Conservation (phyloP, 179 eudicot genomes). For the Drosera spatulata region DNA sequence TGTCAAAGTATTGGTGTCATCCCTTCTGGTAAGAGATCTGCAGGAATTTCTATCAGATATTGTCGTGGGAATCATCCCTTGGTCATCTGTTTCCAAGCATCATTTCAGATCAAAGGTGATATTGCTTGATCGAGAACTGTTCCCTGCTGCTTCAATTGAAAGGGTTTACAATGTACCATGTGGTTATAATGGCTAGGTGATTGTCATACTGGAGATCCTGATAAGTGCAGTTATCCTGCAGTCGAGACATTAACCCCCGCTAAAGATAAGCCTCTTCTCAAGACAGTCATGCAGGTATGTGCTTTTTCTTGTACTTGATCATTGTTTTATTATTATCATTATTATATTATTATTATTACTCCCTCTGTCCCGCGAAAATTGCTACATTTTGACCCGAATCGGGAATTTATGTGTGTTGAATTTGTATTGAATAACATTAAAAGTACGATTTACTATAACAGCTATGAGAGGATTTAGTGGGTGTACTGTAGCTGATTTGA, state of each 20-base stretch:
- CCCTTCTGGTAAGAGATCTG: constrained; percentile 49
- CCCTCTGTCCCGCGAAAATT: not conserved
- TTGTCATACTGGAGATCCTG: constrained; percentile 75
- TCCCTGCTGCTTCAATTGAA: not conserved
- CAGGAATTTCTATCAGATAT: constrained; percentile 48
- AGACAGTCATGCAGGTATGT: constrained; percentile 49
- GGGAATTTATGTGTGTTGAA: too few species aligned
- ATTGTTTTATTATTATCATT: not conserved
- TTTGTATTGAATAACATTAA: too few species aligned
- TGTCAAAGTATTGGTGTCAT: constrained; percentile 73
- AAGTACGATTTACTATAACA: too few species aligned
- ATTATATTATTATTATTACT: not conserved
- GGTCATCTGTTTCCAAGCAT: constrained; percentile 85
- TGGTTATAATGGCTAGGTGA: constrained; percentile 37
- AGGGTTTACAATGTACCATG: not conserved
- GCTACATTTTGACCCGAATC: not conserved
- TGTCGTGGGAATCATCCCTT: constrained; percentile 55
- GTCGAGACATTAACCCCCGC: constrained; percentile 50
- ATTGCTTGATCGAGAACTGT: not conserved
- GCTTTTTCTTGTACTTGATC: not conserved
- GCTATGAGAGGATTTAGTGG: too few species aligned
- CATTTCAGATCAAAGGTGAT: constrained; percentile 77
- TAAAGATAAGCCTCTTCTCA: constrained; percentile 51
- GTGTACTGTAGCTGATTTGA: too few species aligned
- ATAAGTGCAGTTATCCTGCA: constrained; percentile 65